These are phyloP conservation scores for Rosa persica DNA, from an alignment of 306 rosid species.

Conservation along the genomic window DNA sequence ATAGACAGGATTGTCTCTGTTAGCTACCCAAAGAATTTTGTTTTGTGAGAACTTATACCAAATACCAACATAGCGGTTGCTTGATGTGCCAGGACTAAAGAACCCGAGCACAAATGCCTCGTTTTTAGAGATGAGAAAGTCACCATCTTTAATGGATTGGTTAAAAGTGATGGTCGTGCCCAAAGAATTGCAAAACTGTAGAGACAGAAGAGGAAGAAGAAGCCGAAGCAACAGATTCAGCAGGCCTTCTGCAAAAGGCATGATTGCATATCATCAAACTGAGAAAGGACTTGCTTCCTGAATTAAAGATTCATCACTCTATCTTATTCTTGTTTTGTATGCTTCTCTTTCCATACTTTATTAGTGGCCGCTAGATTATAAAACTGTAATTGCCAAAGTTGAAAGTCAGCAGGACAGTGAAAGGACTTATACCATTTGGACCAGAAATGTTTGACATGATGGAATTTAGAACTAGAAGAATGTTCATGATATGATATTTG, in stretches of 20 bases:
- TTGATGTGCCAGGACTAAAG: slow-evolving; percentile 51
- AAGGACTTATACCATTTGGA: not conserved
- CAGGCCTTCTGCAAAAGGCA: slow-evolving; percentile 16
- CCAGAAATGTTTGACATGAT: not conserved
- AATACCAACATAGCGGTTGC: slow-evolving; percentile 40
- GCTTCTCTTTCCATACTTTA: not conserved
- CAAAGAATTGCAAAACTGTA: slow-evolving; percentile 1
- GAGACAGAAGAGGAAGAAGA: slow-evolving; percentile 10
- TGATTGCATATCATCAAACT: not conserved
- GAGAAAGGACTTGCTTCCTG: not conserved
- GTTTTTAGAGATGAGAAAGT: slow-evolving; percentile 40
- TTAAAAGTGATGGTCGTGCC: slow-evolving; percentile 28
- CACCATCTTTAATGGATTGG: slow-evolving; percentile 46
- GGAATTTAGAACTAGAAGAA: not conserved
- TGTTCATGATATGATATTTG: not conserved
- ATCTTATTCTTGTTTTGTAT: not conserved
- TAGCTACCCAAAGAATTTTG: slow-evolving; percentile 70
- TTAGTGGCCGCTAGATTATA: not conserved
- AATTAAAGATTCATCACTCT: not conserved
- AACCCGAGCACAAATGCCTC: slow-evolving; percentile 61
- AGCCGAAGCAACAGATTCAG: slow-evolving; percentile 19
- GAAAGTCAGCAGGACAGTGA: not conserved
- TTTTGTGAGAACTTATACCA: slow-evolving; percentile 43
- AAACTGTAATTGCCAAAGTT: not conserved
- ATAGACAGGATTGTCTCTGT: slow-evolving; percentile 46